A percentile compares a stretch with the other conserved stretches of the same genome.
Evolutionary conservation across 257 asterid species (phyloP).

Genomic region (Petunia secreta): DNA sequence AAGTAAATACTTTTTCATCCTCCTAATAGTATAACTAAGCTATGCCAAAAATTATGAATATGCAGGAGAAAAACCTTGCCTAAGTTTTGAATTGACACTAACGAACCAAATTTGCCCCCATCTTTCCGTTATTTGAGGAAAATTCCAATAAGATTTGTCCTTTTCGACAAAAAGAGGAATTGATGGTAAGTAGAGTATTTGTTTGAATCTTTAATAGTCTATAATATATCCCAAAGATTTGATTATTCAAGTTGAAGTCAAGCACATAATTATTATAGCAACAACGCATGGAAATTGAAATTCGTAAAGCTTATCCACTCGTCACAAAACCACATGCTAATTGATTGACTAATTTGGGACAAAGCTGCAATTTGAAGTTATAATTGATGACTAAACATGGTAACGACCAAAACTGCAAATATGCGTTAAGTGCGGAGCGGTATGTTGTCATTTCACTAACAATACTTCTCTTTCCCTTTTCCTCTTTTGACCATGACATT

Average conservation of each 20-base stretch:
- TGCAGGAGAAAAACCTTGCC: background rate
- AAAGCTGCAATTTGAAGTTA: background rate
- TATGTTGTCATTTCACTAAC: background rate
- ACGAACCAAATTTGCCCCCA: background rate
- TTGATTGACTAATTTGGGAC: background rate
- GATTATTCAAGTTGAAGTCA: background rate
- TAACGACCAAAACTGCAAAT: constrained; percentile 2
- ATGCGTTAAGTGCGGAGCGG: constrained; percentile 26
- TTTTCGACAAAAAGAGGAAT: background rate
- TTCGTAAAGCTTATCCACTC: background rate
- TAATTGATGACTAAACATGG: background rate
- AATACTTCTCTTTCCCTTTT: background rate
- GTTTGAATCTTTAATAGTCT: background rate
- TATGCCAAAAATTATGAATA: background rate
- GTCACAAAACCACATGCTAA: constrained; percentile 8
- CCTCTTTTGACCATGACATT: background rate
- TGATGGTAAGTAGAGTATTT: background rate
- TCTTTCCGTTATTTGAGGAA: background rate
- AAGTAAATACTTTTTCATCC: too few relatives aligned
- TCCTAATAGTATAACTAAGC: too few relatives aligned
- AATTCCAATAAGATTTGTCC: background rate
- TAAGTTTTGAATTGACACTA: background rate
- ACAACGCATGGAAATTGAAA: background rate
- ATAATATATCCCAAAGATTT: background rate
- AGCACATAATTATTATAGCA: constrained; percentile 16